Conservation (phyloP, 352 stramenopile species). For the Phytophthora europaea region DNA sequence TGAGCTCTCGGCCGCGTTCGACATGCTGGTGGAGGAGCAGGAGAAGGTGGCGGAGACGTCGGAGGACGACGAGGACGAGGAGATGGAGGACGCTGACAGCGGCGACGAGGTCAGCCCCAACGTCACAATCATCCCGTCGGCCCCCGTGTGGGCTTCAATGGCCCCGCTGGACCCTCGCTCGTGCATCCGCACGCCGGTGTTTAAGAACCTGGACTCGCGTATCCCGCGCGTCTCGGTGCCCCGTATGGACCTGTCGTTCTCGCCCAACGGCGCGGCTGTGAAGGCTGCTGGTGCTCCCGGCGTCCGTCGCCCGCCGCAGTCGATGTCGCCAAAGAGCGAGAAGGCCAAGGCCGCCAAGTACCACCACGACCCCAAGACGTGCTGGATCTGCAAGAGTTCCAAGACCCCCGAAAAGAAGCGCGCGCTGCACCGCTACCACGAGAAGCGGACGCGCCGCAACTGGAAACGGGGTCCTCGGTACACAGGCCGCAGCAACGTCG, state of each 20-base stretch:
- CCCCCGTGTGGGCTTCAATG: constrained; percentile 61
- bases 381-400: constrained; percentile 91
- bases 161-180: constrained; percentile 80
- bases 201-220: constrained; percentile 82
- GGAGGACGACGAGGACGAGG: constrained; percentile 55
- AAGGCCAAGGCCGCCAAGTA: constrained; percentile 65
- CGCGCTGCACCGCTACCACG: constrained; percentile 82
- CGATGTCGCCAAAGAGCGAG: constrained; percentile 62
- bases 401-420: constrained; percentile 88
- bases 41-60: constrained; percentile 29
- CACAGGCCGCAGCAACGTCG: constrained; percentile 80
- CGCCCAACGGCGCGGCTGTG: constrained; percentile 23
- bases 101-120: constrained; percentile 35
- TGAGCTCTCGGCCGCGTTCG: constrained; percentile 77
- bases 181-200: constrained; percentile 80
- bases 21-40: constrained; percentile 66
- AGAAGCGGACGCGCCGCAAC: constrained; percentile 86
- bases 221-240: constrained; percentile 76
- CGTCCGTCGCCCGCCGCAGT: constrained; percentile 23
- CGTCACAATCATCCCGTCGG: constrained; percentile 59
- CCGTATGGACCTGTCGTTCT: constrained; percentile 77
- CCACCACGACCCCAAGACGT: constrained; percentile 76
- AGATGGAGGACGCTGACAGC: constrained; percentile 48
- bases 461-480: constrained; percentile 89
- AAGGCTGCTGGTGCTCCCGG: constrained; percentile 22